phyloP scores from a whole-genome alignment of 140 eudicot species.

The Ambrosia hybrid region DNA sequence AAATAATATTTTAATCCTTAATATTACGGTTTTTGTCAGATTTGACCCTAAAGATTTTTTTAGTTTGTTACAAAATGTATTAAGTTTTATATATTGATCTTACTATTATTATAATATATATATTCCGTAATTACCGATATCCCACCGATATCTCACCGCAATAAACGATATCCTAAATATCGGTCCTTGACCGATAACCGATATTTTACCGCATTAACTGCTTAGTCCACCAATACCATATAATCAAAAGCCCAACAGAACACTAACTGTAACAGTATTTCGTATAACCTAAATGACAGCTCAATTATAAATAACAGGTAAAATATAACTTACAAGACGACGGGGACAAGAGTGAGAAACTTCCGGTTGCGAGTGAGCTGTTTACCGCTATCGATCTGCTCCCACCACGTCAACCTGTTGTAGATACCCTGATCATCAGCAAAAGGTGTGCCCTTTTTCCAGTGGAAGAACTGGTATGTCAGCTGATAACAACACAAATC shows the following conservation, averaged over 20 bases:
- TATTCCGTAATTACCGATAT: too few species aligned
- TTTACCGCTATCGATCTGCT: constrained; percentile 80
- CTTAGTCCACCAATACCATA: too few species aligned
- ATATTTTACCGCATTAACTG: too few species aligned
- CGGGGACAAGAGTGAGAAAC: constrained; percentile 81
- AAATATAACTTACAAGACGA: constrained; percentile 64
- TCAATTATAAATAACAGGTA: neutral
- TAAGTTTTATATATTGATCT: too few species aligned
- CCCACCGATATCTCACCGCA: too few species aligned
- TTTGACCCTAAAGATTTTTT: too few species aligned
- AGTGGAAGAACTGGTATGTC: constrained; percentile 83
- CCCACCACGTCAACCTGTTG: constrained; percentile 97
- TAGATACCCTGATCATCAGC: constrained; percentile 93
- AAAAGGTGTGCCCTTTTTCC: constrained; percentile 98
- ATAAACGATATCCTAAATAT: too few species aligned
- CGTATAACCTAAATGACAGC: neutral
- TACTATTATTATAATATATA: too few species aligned
- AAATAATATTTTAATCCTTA: too few species aligned
- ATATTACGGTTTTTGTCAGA: too few species aligned
- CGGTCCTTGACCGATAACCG: too few species aligned
- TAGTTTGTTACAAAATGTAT: too few species aligned
- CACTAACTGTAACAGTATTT: constrained; percentile 7
- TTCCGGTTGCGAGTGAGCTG: constrained; percentile 91
- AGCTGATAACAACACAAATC: constrained; percentile 20
- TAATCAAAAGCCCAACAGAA: constrained; percentile 15